phyloP scores from a whole-genome alignment of 208 protist genomes.

The Trypanosoma avium region DNA sequence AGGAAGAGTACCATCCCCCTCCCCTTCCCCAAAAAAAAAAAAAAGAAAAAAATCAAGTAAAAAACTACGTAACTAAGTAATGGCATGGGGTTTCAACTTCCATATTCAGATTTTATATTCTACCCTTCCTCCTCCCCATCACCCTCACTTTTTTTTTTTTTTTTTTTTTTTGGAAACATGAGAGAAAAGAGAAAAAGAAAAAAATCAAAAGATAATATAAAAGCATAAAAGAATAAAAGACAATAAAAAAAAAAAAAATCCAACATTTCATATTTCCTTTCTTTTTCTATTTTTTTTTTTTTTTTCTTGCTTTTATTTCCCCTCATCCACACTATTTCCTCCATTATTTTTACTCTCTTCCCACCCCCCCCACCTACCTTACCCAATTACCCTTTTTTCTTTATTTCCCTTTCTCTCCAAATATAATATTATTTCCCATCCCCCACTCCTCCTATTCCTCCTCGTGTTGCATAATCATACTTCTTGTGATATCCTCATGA shows the following conservation, averaged over 20 bases:
- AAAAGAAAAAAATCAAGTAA: too few species aligned
- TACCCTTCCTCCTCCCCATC: too few species aligned
- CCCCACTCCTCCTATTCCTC: neutral
- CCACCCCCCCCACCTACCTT: neutral
- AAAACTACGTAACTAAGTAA: too few species aligned
- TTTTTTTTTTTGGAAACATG: too few species aligned
- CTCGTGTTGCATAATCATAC: neutral
- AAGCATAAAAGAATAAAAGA: neutral
- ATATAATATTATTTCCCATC: neutral
- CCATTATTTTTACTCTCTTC: neutral
- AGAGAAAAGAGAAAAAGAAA: too few species aligned
- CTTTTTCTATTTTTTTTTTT: neutral
- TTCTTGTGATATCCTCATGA: constrained; percentile 29
- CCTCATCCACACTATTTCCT: neutral
- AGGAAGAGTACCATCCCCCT: too few species aligned
- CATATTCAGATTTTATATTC: too few species aligned
- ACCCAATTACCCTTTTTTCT: too few species aligned
- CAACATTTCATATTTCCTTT: neutral
- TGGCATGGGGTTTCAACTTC: too few species aligned
- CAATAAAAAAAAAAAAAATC: neutral
- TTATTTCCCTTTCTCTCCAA: too few species aligned
- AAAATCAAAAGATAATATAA: neutral
- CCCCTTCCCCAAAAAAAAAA: too few species aligned
- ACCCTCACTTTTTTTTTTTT: too few species aligned
- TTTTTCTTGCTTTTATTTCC: neutral